Evolutionary conservation across 768 basidiomycete genomes (phyloP), one percentile per base, ranked within the genome.

Genomic region (Lactarius akahatsu): DNA sequence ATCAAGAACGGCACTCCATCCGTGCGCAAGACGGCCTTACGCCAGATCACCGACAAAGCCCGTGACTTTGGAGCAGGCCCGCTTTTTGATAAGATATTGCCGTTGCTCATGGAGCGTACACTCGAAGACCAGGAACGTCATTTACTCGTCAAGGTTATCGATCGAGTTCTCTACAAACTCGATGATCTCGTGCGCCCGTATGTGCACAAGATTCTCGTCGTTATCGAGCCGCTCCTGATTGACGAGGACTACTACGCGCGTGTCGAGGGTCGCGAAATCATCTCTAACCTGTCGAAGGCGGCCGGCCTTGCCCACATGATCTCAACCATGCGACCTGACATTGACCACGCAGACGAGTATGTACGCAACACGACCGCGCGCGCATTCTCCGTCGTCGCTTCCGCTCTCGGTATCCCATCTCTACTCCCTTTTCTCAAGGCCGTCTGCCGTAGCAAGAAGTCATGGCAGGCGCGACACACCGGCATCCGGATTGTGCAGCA

Each of bases 291-390:
- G 50, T 96, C 97, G 34, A 99, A 98, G 78, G 97, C 97, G 13
- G 96, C 96, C 36, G 97, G 97, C 78, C 89, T 99, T 30, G 96
- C 97, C 2, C 97, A 99, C 79, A 98, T 99, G 97, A 99, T 99
- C 73, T 99, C 97, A 41, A 99, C 96, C 23, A 98, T 99, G 96
- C 91, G 96, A 72, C 96, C 97, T 3, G 96, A 99, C 82, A 98
- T 98, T 69, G 96, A 99, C 77, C 96, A 98, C 72, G 95, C 97
- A 54, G 96, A 99, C 74, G 97, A 99, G 78, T 98, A 99, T 71
- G 96, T 98, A 4, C 92, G 96, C 66, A 99, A 99, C 77, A 99
- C 97, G 54, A 99, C 97, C 18, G 96, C 97, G 41, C 91, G 97
- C 72, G 97, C 97, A 4, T 95, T 98, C 83, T 97, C 96, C 32